A percentile compares a stretch with the other conserved stretches of the same genome.
phyloP scores from a whole-genome alignment of 176 grass and related monocot genomes.

The Ensete ventricosum region DNA sequence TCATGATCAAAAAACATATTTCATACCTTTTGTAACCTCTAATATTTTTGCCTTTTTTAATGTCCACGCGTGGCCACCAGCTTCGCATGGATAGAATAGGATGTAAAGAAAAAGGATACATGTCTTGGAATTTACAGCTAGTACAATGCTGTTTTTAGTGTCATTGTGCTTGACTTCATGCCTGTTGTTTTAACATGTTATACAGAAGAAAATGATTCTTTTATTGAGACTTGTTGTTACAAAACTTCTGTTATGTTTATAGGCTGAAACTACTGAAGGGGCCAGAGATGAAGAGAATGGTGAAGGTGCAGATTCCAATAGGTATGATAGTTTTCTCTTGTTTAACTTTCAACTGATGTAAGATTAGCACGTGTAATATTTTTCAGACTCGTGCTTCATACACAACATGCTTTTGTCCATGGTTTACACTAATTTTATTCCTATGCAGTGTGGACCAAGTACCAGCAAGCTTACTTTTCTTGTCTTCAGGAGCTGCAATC shows the following conservation, averaged over 20 bases:
- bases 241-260: neutral
- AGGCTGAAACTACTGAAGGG: conserved; percentile 4
- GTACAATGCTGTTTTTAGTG: neutral
- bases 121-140: neutral
- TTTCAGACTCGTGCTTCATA: neutral
- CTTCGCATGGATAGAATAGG: no score
- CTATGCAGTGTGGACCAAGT: conserved; percentile 11
- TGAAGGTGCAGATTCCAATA: neutral
- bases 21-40: neutral
- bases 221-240: neutral
- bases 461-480: conserved; percentile 27
- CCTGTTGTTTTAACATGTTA: neutral
- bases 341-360: neutral
- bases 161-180: neutral
- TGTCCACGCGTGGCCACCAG: neutral
- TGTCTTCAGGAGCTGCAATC: conserved; percentile 80
- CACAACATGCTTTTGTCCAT: neutral
- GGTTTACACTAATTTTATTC: conserved; percentile 10
- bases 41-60: neutral
- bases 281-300: neutral
- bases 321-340: neutral
- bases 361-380: neutral
- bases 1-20: neutral
- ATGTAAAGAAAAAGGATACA: neutral
- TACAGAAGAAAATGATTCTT: neutral